These are phyloP conservation scores for Plantago coronopus DNA, from an alignment of 305 asterid species.

Conservation along the genomic window DNA sequence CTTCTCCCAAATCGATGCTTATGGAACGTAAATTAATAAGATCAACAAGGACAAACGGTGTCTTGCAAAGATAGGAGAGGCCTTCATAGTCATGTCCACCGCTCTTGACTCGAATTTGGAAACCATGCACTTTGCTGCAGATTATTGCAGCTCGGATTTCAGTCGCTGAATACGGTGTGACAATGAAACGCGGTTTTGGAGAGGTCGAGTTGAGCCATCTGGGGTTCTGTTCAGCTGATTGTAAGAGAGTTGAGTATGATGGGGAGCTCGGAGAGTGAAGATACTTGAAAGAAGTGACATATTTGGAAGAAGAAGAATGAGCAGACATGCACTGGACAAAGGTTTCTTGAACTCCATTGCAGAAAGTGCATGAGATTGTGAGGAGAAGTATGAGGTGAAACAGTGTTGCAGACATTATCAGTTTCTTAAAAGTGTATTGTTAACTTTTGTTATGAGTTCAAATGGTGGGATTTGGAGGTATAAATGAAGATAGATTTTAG, in stretches of 20 bases:
- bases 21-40: constrained; percentile 30
- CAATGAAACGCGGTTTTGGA: constrained; percentile 26
- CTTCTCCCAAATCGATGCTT: constrained; percentile 25
- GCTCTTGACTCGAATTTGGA: constrained; percentile 33
- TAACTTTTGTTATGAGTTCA: not conserved
- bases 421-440: not conserved
- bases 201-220: constrained; percentile 36
- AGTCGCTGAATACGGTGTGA: constrained; percentile 26
- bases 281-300: constrained; percentile 21
- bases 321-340: constrained; percentile 35
- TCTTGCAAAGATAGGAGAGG: constrained; percentile 25
- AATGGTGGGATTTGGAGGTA: constrained; percentile 1
- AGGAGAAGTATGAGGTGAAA: constrained; percentile 13
- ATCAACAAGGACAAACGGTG: constrained; percentile 32
- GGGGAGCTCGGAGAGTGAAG: constrained; percentile 29
- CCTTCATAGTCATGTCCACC: constrained; percentile 44
- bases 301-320: constrained; percentile 21
- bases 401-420: constrained; percentile 9
- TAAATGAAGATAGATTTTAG: not conserved
- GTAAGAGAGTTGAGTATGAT: constrained; percentile 32
- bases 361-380: constrained; percentile 14
- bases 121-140: constrained; percentile 24
- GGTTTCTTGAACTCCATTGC: constrained; percentile 24
- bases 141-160: constrained; percentile 30
- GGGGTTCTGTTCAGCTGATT: constrained; percentile 36